phyloP scores from a whole-genome alignment of 129 eudicot species.

The Pseudognaphalium luteoalbum region DNA sequence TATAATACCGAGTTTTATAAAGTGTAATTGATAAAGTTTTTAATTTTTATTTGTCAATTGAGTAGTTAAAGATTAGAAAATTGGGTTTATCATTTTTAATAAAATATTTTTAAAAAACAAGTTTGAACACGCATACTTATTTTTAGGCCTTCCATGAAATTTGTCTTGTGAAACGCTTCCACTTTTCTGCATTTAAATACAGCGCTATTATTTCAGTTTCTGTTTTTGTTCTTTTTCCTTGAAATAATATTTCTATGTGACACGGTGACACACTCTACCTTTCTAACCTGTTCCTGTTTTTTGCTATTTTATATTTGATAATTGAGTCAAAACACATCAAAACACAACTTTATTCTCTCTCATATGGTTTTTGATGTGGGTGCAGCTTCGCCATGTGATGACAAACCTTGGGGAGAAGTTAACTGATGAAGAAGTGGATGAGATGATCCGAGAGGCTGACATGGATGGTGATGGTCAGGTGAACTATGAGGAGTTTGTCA shows the following conservation, averaged over 20 bases:
- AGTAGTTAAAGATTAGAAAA: not conserved
- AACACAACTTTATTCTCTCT: not conserved
- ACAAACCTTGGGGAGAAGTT: slow-evolving; percentile 56
- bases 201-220: not conserved
- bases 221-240: not conserved
- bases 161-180: no score
- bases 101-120: no score
- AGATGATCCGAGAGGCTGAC: slow-evolving; percentile 54
- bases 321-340: not conserved
- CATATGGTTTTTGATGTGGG: not conserved
- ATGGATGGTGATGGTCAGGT: slow-evolving; percentile 57
- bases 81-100: not conserved
- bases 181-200: no score
- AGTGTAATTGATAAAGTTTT: no score
- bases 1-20: not conserved
- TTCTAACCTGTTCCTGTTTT: not conserved
- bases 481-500: slow-evolving; percentile 51
- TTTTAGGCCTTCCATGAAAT: no score
- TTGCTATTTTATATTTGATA: not conserved
- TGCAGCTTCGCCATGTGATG: slow-evolving; percentile 54
- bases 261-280: not conserved
- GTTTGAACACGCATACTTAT: no score
- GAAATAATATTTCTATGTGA: not conserved
- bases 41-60: not conserved
- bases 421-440: slow-evolving; percentile 55